phyloP scores from a whole-genome alignment of 1,139 yeast species.

The Meyerozyma athensensis region DNA sequence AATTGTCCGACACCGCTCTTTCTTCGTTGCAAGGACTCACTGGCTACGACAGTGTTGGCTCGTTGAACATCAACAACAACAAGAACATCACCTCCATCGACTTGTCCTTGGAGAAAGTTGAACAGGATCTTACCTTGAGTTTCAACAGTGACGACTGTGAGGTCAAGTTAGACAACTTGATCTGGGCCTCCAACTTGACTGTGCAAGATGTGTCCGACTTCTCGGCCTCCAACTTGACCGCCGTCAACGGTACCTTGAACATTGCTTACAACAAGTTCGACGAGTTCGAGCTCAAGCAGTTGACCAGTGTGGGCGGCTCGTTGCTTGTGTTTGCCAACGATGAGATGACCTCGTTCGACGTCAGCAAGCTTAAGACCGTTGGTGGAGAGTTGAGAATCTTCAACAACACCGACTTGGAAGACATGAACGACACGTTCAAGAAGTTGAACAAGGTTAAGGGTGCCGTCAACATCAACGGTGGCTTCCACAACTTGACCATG shows the following conservation, averaged over 20 bases:
- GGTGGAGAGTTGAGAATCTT: slow-evolving; percentile 42
- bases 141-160: slow-evolving; percentile 43
- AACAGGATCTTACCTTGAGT: slow-evolving; percentile 34
- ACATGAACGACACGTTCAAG: slow-evolving; percentile 26
- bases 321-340: slow-evolving; percentile 42
- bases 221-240: slow-evolving; percentile 29
- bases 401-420: slow-evolving; percentile 40
- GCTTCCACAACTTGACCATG: slow-evolving; percentile 36
- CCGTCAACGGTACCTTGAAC: slow-evolving; percentile 40
- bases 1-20: slow-evolving; percentile 43
- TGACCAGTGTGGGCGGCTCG: slow-evolving; percentile 37
- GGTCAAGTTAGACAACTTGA: slow-evolving; percentile 32
- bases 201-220: slow-evolving; percentile 37
- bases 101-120: slow-evolving; percentile 32
- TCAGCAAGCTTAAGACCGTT: slow-evolving; percentile 28
- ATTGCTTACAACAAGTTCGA: slow-evolving; percentile 40
- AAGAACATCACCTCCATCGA: slow-evolving; percentile 38
- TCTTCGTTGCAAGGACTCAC: slow-evolving; percentile 34
- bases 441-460: slow-evolving; percentile 35
- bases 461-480: slow-evolving; percentile 40
- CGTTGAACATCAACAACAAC: slow-evolving; percentile 42
- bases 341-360: slow-evolving; percentile 28
- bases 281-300: slow-evolving; percentile 24
- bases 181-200: slow-evolving; percentile 43
- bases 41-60: slow-evolving; percentile 27